Evolutionary conservation across 495 filamentous ascomycete species (phyloP), one percentile per base, ranked within the genome.

Genomic region (Tuber magnatum): DNA sequence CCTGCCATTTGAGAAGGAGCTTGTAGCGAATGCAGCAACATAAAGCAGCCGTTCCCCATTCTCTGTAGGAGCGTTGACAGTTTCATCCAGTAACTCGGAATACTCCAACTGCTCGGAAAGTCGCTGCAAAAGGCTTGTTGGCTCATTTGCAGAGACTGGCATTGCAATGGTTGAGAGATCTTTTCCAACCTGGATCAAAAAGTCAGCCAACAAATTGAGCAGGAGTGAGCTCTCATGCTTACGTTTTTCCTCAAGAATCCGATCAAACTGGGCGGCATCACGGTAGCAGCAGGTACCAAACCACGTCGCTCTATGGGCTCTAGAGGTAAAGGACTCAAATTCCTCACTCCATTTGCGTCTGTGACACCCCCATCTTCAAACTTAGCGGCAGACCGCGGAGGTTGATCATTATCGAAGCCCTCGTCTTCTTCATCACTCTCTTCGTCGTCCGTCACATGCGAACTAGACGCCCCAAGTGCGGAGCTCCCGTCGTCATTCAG

Each of bases 141-240:
- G 96, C 82, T 99, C 95, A 84, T 99, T 99, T 32, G 94, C 90
- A 35, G 94, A 94, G 8, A 97, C 95, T 0, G 95, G 95, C 96
- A 98, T 99, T 46, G 92, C 91, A 82, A 98, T 94, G 6, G 93
- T 94, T 71, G 93, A 97, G 9, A 99, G 85, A 83, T 99, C 95
- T 85, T 98, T 98, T 78, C 95, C 95, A 3, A 65, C 56, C 56
- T 65, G 18, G 56, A 35, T 35, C 32, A 20, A 32, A 32, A 16
- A 18, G 56, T 65, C 14, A 65, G 56, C 14, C 5, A 35, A 65
- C 32, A 65, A 65, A 65, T 20, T 9, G 56, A 35, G 9, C 14
- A 35, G 12, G n/a, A 35, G 51, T 61, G 51, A 32, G 12, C 18
- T 65, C 32, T 65, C 28, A 5, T 65, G 56, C 56, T 65, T 20